Conservation (phyloP, 2,329 filamentous ascomycete species). For the Raffaelea arxii region DNA sequence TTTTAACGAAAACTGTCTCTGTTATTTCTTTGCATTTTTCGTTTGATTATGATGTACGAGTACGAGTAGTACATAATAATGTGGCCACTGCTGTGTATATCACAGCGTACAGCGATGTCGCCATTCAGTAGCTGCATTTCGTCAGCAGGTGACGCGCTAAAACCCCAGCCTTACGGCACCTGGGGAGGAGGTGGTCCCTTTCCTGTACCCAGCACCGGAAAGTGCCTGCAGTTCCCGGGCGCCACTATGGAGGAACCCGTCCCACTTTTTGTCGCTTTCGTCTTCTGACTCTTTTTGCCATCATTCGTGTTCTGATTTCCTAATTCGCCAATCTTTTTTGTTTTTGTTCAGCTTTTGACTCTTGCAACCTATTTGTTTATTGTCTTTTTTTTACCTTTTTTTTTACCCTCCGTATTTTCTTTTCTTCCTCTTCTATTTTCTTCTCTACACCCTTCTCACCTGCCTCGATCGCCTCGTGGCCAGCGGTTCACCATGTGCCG, state of each 20-base stretch:
- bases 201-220: too few relatives aligned
- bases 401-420: not conserved
- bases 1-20: too few relatives aligned
- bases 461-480: not conserved
- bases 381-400: not conserved
- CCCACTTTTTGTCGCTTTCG: not conserved
- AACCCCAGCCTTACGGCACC: conserved; percentile 6
- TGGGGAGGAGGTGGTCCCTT: not conserved
- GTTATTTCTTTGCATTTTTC: too few relatives aligned
- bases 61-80: too few relatives aligned
- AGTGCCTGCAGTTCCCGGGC: not conserved
- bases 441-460: not conserved
- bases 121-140: conserved; percentile 8
- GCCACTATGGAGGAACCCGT: not conserved
- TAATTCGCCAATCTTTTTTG: too few relatives aligned
- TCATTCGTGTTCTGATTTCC: not conserved
- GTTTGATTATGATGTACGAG: too few relatives aligned
- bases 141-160: conserved; percentile 3
- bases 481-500: conserved; percentile 22
- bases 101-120: too few relatives aligned
- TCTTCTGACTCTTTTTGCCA: not conserved
- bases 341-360: not conserved
- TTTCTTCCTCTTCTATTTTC: not conserved
- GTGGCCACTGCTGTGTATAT: too few relatives aligned
- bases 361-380: not conserved